Evolutionary conservation across 2,329 filamentous ascomycete genomes (phyloP).

Genomic region (Colletotrichum spaethianum): DNA sequence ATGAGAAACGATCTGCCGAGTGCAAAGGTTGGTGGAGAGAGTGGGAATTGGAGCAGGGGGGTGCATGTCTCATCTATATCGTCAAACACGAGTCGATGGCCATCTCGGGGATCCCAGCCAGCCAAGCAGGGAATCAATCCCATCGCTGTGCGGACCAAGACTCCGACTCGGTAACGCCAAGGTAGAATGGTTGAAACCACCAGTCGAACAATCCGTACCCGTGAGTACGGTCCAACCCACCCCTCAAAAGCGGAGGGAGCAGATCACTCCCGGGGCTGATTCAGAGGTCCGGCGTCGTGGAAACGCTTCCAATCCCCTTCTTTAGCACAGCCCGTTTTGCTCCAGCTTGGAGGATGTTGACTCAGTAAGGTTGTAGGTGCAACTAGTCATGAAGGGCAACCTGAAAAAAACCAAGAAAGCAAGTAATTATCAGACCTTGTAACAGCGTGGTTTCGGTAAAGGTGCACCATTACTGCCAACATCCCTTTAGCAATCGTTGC

Average conservation of each 20-base stretch:
- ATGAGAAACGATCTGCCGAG: slow-evolving; percentile 39
- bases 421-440: slow-evolving; percentile 8
- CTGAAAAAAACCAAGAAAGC: neutral
- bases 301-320: slow-evolving; percentile 1
- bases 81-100: slow-evolving; percentile 26
- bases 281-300: neutral
- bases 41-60: slow-evolving; percentile 5
- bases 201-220: slow-evolving; percentile 27
- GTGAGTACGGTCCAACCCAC: slow-evolving; percentile 21
- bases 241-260: neutral
- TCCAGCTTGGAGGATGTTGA: slow-evolving; percentile 3
- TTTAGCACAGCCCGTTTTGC: slow-evolving; percentile 16
- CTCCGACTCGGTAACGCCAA: slow-evolving; percentile 27
- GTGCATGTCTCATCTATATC: slow-evolving; percentile 38
- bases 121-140: slow-evolving; percentile 1
- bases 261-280: neutral
- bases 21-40: slow-evolving; percentile 30
- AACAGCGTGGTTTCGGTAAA: slow-evolving; percentile 32
- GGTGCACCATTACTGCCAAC: slow-evolving; percentile 13
- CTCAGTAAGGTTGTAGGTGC: slow-evolving; percentile 4
- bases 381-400: slow-evolving; percentile 27
- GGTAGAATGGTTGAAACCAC: slow-evolving; percentile 25
- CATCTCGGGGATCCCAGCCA: neutral
- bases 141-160: slow-evolving; percentile 28
- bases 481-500: neutral